Conservation (phyloP, 2,329 filamentous ascomycete genomes). For the Botrytis galanthina region DNA sequence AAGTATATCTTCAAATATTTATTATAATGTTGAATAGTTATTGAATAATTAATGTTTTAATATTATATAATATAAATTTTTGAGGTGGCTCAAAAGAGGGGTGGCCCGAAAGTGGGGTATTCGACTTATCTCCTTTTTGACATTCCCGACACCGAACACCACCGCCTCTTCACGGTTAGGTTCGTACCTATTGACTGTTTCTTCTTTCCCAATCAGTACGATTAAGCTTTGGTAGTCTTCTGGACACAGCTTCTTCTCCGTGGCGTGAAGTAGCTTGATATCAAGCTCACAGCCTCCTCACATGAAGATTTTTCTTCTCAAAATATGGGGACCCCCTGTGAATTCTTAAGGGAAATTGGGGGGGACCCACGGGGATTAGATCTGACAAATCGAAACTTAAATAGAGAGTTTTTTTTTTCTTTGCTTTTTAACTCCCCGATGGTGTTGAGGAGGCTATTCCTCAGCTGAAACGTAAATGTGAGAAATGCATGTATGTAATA, state of each 20-base stretch:
- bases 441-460: no score
- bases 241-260: neutral
- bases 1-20: no score
- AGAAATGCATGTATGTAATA: neutral
- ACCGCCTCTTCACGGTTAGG: neutral
- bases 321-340: neutral
- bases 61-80: no score
- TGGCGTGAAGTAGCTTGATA: neutral
- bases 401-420: neutral
- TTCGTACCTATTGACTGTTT: neutral
- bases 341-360: neutral
- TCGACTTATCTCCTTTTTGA: neutral
- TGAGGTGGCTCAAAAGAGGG: no score
- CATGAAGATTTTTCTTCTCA: neutral
- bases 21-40: no score
- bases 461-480: neutral
- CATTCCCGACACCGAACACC: neutral
- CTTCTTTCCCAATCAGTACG: neutral
- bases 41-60: no score
- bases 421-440: neutral
- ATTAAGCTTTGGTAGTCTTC: neutral
- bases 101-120: no score
- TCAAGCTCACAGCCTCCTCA: neutral
- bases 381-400: neutral
- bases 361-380: neutral